phyloP scores from a whole-genome alignment of 2,329 filamentous ascomycete species.

The Colletotrichum camelliae region DNA sequence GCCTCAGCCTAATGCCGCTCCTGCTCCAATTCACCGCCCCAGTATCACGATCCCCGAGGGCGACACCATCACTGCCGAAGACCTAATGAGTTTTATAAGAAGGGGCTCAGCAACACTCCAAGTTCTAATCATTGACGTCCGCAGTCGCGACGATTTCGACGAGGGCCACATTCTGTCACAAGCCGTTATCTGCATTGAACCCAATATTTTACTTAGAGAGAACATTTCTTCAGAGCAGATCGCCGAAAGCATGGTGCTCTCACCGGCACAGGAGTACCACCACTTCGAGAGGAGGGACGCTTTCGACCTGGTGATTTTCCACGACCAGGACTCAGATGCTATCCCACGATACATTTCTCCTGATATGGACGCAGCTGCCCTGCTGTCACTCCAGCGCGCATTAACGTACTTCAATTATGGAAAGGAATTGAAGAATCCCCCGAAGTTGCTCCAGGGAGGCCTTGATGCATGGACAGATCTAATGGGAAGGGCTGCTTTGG shows the following conservation, averaged over 20 bases:
- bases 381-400: slow-evolving; percentile 78
- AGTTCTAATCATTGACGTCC: slow-evolving; percentile 86
- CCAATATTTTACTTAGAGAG: slow-evolving; percentile 71
- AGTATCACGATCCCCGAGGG: slow-evolving; percentile 51
- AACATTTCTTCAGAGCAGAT: slow-evolving; percentile 68
- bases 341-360: slow-evolving; percentile 44
- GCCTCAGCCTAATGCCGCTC: slow-evolving; percentile 22
- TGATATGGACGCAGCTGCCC: slow-evolving; percentile 52
- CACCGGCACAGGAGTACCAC: slow-evolving; percentile 74
- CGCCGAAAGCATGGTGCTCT: slow-evolving; percentile 72
- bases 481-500: slow-evolving; percentile 72
- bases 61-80: slow-evolving; percentile 68
- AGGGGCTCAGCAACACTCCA: slow-evolving; percentile 50
- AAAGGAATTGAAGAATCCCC: slow-evolving; percentile 73
- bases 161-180: slow-evolving; percentile 86
- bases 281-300: slow-evolving; percentile 75
- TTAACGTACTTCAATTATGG: slow-evolving; percentile 84
- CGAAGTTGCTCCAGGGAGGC: slow-evolving; percentile 82
- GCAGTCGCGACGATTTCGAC: slow-evolving; percentile 81
- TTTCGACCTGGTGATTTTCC: slow-evolving; percentile 89
- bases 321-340: slow-evolving; percentile 72
- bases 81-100: slow-evolving; percentile 74
- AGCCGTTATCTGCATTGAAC: slow-evolving; percentile 89
- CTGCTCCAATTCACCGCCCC: slow-evolving; percentile 35
- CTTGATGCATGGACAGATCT: slow-evolving; percentile 86